Evolutionary conservation across 768 basidiomycete species (phyloP).

Genomic region (Trametes sanguinea): DNA sequence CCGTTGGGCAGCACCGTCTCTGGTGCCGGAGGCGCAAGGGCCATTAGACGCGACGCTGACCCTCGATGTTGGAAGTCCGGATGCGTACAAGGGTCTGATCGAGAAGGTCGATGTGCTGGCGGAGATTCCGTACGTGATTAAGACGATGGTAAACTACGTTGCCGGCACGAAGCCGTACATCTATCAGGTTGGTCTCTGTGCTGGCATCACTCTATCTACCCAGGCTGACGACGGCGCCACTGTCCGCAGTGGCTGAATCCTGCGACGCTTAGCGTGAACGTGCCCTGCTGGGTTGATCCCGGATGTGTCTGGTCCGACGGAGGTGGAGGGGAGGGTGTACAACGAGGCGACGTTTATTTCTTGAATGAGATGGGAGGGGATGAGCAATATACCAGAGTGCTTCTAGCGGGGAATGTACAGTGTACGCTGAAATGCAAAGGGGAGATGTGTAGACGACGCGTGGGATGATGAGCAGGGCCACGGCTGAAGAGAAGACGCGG

Average conservation of each 20-base stretch:
- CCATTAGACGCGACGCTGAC: constrained; percentile 56
- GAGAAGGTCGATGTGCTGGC: constrained; percentile 95
- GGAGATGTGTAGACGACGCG: background rate
- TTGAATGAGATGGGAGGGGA: background rate
- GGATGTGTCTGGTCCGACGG: constrained; percentile 40
- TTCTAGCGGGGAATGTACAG: background rate
- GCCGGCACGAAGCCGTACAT: constrained; percentile 93
- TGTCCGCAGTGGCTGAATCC: constrained; percentile 56
- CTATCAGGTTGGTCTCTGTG: constrained; percentile 71
- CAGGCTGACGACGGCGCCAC: background rate
- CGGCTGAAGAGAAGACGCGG: background rate
- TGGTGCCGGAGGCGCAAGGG: constrained; percentile 54
- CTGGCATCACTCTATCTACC: background rate
- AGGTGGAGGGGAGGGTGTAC: constrained; percentile 73
- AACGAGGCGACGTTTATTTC: constrained; percentile 93
- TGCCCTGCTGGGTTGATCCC: constrained; percentile 44
- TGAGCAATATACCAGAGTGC: constrained; percentile 1
- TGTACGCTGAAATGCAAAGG: background rate
- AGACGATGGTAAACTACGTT: constrained; percentile 91
- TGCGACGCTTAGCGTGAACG: constrained; percentile 49
- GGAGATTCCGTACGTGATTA: constrained; percentile 91
- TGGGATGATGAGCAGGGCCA: background rate
- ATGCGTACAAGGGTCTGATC: constrained; percentile 70
- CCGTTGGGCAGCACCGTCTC: constrained; percentile 76
- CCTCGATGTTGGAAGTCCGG: constrained; percentile 58